Conservation (phyloP, 495 filamentous ascomycete species). For the Aspergillus cavernicola region DNA sequence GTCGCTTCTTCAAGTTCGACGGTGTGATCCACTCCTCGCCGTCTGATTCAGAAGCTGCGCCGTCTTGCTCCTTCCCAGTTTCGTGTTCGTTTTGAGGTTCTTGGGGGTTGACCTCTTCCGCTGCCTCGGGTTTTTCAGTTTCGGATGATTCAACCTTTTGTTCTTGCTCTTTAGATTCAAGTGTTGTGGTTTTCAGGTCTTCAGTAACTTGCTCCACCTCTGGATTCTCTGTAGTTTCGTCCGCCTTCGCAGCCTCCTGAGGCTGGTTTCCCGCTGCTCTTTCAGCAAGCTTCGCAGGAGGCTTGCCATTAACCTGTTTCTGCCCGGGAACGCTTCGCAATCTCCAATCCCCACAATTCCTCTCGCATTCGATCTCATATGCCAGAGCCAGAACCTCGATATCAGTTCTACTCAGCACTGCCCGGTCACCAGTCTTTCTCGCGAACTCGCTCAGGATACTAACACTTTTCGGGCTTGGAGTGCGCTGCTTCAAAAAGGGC, state of each 20-base stretch:
- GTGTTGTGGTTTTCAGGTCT: conserved; percentile 23
- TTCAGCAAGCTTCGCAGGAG: conserved; percentile 46
- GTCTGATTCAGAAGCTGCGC: conserved; percentile 56
- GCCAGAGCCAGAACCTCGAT: conserved; percentile 83
- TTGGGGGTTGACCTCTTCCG: conserved; percentile 13
- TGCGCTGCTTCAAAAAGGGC: conserved; percentile 77
- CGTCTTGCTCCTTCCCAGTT: conserved; percentile 27
- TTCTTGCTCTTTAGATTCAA: conserved; percentile 22
- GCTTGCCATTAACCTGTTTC: conserved; percentile 67
- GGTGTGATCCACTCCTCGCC: conserved; percentile 93
- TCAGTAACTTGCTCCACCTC: conserved; percentile 33
- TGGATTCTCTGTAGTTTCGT: neutral
- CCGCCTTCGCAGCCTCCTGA: conserved; percentile 10
- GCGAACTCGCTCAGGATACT: conserved; percentile 81
- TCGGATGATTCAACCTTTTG: conserved; percentile 5
- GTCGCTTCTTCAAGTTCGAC: conserved; percentile 80
- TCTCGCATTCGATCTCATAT: conserved; percentile 85
- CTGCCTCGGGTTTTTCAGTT: conserved; percentile 2
- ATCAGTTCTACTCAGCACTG: conserved; percentile 83
- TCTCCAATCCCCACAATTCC: conserved; percentile 79
- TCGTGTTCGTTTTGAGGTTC: conserved; percentile 19
- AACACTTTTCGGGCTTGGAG: conserved; percentile 69
- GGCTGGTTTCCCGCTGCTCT: conserved; percentile 6
- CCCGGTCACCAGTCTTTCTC: conserved; percentile 81
- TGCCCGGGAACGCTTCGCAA: conserved; percentile 73